Percentiles rank a stretch among this genome's conserved stretches.
These are phyloP conservation scores for Podila epigama DNA, from an alignment of 192 early-diverging fungal species.

Conservation along the genomic window DNA sequence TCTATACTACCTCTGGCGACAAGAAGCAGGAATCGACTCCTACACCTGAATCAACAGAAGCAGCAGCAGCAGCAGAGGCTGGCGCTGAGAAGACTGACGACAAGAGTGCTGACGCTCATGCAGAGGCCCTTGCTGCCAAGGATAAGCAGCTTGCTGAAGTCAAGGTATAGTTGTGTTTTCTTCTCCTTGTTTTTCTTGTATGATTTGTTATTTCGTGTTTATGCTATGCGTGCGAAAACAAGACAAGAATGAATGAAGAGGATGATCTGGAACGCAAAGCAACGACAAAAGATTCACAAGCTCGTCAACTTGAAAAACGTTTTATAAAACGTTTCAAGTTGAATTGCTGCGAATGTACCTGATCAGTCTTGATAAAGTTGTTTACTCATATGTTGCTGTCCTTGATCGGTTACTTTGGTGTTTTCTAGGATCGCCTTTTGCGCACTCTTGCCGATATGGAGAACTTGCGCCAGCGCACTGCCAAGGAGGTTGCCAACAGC, in stretches of 20 bases:
- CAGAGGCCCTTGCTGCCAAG: constrained; percentile 64
- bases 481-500: constrained; percentile 82
- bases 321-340: too few species aligned
- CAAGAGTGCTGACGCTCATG: constrained; percentile 23
- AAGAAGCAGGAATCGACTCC: constrained; percentile 26
- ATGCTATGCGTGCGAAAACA: too few species aligned
- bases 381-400: not conserved
- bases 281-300: too few species aligned
- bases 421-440: constrained; percentile 82
- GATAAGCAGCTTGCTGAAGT: constrained; percentile 84
- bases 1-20: constrained; percentile 53
- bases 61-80: constrained; percentile 18
- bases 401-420: not conserved
- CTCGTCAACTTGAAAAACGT: too few species aligned
- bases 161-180: too few species aligned
- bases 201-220: too few species aligned
- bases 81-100: constrained; percentile 1
- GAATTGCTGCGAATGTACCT: too few species aligned
- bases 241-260: too few species aligned
- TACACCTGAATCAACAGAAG: constrained; percentile 24
- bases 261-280: too few species aligned
- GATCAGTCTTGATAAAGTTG: not conserved
- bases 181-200: too few species aligned
- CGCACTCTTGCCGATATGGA: constrained; percentile 95
- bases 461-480: constrained; percentile 90